Evolutionary conservation across 1,284 basidiomycete genomes (phyloP).

Genomic region (Cryptococcus hybrid): DNA sequence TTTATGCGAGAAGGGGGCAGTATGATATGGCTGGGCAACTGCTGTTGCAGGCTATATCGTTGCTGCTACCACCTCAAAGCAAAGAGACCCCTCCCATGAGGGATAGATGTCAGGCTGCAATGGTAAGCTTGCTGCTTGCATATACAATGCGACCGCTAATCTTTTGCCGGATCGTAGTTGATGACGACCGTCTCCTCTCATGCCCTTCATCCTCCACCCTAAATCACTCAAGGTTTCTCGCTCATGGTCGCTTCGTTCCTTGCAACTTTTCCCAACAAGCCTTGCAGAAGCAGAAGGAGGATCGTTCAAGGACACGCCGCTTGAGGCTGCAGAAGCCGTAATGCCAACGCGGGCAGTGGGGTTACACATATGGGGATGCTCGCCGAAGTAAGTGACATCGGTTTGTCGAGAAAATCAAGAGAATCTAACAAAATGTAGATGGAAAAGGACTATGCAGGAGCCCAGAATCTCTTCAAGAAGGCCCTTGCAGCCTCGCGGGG

Average conservation of each 20-base stretch:
- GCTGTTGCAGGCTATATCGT: slow-evolving; percentile 44
- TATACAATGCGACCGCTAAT: neutral
- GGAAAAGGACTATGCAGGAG: slow-evolving; percentile 28
- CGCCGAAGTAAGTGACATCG: slow-evolving; percentile 38
- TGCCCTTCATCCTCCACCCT: slow-evolving; percentile 36
- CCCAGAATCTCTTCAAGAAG: slow-evolving; percentile 31
- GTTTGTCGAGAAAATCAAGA: neutral
- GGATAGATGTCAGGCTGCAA: slow-evolving; percentile 46
- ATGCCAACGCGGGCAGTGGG: slow-evolving; percentile 37
- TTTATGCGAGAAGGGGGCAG: slow-evolving; percentile 42
- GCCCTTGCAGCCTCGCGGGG: slow-evolving; percentile 31
- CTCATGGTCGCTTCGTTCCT: slow-evolving; percentile 45
- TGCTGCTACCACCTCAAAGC: slow-evolving; percentile 37
- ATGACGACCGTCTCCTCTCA: slow-evolving; percentile 49
- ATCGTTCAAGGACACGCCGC: slow-evolving; percentile 7
- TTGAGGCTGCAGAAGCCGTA: slow-evolving; percentile 21
- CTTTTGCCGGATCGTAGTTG: slow-evolving; percentile 19
- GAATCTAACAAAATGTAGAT: slow-evolving; percentile 23
- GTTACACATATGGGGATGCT: slow-evolving; percentile 47
- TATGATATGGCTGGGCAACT: slow-evolving; percentile 43
- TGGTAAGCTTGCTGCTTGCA: slow-evolving; percentile 20
- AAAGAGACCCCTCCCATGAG: slow-evolving; percentile 18
- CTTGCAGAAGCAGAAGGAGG: slow-evolving; percentile 12
- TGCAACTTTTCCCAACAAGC: slow-evolving; percentile 39
- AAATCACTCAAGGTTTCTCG: slow-evolving; percentile 37